Evolutionary conservation across 2,329 filamentous ascomycete species (phyloP).

Genomic region (Aureobasidium sp.): DNA sequence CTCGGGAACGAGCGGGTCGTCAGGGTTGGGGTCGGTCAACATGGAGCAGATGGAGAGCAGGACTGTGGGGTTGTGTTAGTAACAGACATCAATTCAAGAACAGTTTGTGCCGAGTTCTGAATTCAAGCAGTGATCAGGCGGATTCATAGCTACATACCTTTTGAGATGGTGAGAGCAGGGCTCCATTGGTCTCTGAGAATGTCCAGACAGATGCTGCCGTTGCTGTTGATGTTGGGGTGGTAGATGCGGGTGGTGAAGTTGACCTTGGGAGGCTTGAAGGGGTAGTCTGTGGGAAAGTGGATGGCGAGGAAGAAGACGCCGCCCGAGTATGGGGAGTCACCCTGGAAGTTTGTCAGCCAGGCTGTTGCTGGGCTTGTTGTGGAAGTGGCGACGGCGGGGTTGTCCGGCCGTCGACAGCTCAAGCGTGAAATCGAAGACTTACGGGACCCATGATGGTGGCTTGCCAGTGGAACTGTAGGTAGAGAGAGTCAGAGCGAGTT

Average conservation of each 20-base stretch:
- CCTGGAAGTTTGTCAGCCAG: conserved; percentile 39
- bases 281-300: conserved; percentile 99
- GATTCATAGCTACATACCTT: conserved; percentile 53
- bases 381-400: conserved; percentile 6
- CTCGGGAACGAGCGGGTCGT: conserved; percentile 96
- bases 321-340: conserved; percentile 94
- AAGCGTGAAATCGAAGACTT: conserved; percentile 39
- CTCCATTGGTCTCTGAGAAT: conserved; percentile 99
- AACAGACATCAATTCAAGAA: background rate
- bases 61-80: conserved; percentile 47
- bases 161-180: conserved; percentile 94
- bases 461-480: conserved; percentile 93
- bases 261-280: conserved; percentile 99
- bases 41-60: conserved; percentile 98
- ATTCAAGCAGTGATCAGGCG: background rate
- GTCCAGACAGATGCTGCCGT: conserved; percentile 97
- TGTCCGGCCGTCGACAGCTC: background rate
- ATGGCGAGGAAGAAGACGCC: conserved; percentile 99
- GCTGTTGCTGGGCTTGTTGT: background rate
- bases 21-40: conserved; percentile 98
- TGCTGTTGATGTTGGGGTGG: conserved; percentile 99
- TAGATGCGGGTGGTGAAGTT: conserved; percentile 99
- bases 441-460: conserved; percentile 99
- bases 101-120: background rate
- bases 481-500: conserved; percentile 26